phyloP scores from a whole-genome alignment of 345 rosid genomes.

The Aurinia saxatilis region DNA sequence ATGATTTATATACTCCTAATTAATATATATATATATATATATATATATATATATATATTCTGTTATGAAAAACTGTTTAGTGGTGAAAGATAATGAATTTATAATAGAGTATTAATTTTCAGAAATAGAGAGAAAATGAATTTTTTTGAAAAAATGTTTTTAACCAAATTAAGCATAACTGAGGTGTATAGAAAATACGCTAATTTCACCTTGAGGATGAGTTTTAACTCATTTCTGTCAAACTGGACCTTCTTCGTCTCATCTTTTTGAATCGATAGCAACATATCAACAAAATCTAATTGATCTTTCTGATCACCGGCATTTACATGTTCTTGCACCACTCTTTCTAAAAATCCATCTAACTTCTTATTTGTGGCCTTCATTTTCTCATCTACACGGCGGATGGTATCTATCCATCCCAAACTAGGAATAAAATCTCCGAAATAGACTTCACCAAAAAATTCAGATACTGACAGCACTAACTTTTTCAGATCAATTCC shows the following conservation, averaged over 20 bases:
- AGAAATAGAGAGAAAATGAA: too few relatives aligned
- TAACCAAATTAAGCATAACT: too few relatives aligned
- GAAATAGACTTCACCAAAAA: slow-evolving; percentile 25
- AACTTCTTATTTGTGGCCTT: slow-evolving; percentile 6
- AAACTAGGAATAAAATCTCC: slow-evolving; percentile 48
- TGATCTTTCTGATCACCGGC: neutral
- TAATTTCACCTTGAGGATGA: slow-evolving; percentile 29
- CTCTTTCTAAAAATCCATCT: slow-evolving; percentile 1
- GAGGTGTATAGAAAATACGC: too few relatives aligned
- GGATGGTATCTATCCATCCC: slow-evolving; percentile 30
- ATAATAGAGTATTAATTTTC: too few relatives aligned
- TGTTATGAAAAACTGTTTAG: too few relatives aligned
- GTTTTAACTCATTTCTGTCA: slow-evolving; percentile 22
- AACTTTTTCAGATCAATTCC: neutral
- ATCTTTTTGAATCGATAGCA: slow-evolving; percentile 20
- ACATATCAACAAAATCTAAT: neutral
- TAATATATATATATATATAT: too few relatives aligned
- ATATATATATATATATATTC: too few relatives aligned
- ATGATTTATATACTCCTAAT: too few relatives aligned
- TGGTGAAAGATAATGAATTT: too few relatives aligned
- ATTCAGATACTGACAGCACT: slow-evolving; percentile 4
- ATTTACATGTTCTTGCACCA: neutral
- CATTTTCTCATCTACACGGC: neutral
- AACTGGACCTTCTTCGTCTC: slow-evolving; percentile 4
- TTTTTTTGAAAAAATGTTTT: too few relatives aligned